These are phyloP conservation scores for Nissolia schottii DNA, from an alignment of 306 rosid species.

Conservation along the genomic window DNA sequence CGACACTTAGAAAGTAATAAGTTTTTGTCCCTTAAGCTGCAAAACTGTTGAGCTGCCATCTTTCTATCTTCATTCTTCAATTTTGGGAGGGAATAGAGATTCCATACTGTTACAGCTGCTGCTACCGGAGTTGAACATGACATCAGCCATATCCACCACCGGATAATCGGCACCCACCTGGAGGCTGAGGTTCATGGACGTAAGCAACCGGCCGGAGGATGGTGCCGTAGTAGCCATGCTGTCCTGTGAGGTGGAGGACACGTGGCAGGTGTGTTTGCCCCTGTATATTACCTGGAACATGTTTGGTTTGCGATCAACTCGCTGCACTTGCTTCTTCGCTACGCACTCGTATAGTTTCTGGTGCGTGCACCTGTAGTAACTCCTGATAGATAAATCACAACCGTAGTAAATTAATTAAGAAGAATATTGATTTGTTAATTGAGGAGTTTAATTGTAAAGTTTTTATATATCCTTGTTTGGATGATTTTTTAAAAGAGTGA, in stretches of 20 bases:
- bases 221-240: too few species aligned
- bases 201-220: conserved; percentile 7
- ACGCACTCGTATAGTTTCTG: conserved; percentile 58
- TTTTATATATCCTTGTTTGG: not conserved
- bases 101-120: conserved; percentile 56
- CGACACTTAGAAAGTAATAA: too few species aligned
- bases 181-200: conserved; percentile 29
- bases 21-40: not conserved
- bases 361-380: conserved; percentile 74
- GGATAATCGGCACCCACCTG: conserved; percentile 28
- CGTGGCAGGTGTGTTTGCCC: conserved; percentile 57
- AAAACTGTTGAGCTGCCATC: conserved; percentile 14
- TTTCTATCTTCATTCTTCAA: conserved; percentile 17
- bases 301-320: conserved; percentile 43
- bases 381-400: conserved; percentile 25
- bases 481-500: too few species aligned
- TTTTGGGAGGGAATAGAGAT: conserved; percentile 39
- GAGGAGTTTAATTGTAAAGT: not conserved
- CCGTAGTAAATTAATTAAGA: not conserved
- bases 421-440: not conserved
- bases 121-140: conserved; percentile 60
- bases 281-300: conserved; percentile 51
- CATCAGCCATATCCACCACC: conserved; percentile 59
- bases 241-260: conserved; percentile 76
- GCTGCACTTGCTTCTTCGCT: conserved; percentile 73